Evolutionary conservation across 2,329 filamentous ascomycete species (phyloP), one percentile per base, ranked within the genome.

Genomic region (Neospermospora avenae): DNA sequence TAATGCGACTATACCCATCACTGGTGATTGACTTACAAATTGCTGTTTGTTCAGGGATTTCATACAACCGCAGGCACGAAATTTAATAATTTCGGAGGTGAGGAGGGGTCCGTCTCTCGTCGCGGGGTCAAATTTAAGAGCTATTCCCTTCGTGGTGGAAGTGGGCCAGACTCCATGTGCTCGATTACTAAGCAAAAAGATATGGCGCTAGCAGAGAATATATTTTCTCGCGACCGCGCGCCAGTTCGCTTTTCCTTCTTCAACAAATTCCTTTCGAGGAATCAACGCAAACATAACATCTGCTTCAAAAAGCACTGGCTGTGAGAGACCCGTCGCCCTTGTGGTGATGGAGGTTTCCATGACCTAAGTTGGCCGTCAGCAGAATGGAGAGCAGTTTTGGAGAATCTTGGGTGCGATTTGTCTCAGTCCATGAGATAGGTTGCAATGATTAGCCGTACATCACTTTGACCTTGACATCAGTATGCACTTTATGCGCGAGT

Each of bases 361-460:
- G 70, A 72, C 66, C 60, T 61, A 67, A 59, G 61, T 63, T 68
- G 67, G 68, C 60, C 69, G 69, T 71, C 65, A 68, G 69, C 48
- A 70, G 69, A 68, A 68, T 63, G 70, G 67, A 70, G 68, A 72
- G 39, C n/a, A 59, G 67, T 66, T 48, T 61, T 59, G 65, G 60
- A 66, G 59, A 63, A 66, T 71, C 69, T 68, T 72, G 70, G 70
- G 70, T 72, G 67, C 66, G 67, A 67, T 70, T 57, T 63, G 60
- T 54, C 63, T 64, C 63, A 25, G 57, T 39, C 63, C 37, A 67
- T 72, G 66, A 63, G 63, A 55, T 65, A 63, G 64, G 67, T 67
- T 68, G 68, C 70, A 72, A 68, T 69, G 70, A 72, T 71, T 69
- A 63, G 64, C 67, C 66, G 61, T 60, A 72, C 66, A 72, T 68